Conservation (phyloP, 257 asterid genomes). For the Solanum paucissectum region DNA sequence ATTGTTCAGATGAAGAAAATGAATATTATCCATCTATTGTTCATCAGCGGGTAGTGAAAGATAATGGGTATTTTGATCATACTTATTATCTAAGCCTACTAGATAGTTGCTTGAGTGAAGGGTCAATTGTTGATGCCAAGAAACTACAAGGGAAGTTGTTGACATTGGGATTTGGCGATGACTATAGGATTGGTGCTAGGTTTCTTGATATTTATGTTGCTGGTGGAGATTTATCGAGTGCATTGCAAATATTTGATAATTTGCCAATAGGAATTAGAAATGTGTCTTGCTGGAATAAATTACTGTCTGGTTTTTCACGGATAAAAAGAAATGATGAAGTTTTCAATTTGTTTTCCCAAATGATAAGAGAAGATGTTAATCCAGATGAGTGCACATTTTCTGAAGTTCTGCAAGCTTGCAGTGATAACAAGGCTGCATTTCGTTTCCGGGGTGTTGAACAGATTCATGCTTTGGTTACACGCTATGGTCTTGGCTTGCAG, state of each 20-base stretch:
- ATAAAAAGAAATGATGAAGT: slow-evolving; percentile 19
- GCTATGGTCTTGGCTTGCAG: slow-evolving; percentile 32
- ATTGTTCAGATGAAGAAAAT: slow-evolving; percentile 11
- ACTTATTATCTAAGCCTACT: slow-evolving; percentile 10
- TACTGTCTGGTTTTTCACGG: slow-evolving; percentile 10
- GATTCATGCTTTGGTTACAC: slow-evolving; percentile 59
- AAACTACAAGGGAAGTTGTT: slow-evolving; percentile 17
- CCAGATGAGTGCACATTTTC: slow-evolving; percentile 37
- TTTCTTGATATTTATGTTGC: slow-evolving; percentile 21
- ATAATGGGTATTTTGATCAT: background rate
- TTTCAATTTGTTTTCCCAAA: slow-evolving; percentile 21
- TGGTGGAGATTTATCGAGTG: slow-evolving; percentile 21
- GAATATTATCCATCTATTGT: background rate
- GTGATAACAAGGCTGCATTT: slow-evolving; percentile 20
- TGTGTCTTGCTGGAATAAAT: slow-evolving; percentile 21
- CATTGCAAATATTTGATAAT: slow-evolving; percentile 17
- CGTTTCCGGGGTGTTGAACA: slow-evolving; percentile 22
- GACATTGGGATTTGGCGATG: slow-evolving; percentile 12
- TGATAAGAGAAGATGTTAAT: slow-evolving; percentile 12
- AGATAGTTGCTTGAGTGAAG: slow-evolving; percentile 4
- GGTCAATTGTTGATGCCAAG: slow-evolving; percentile 12
- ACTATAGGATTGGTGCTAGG: slow-evolving; percentile 2
- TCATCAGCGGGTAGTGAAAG: background rate
- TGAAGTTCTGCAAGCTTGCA: slow-evolving; percentile 34
- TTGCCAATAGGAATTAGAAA: slow-evolving; percentile 10